Base-by-base conservation (phyloP, 129 eudicot genomes). In the Pseudognaphalium luteoalbum region DNA sequence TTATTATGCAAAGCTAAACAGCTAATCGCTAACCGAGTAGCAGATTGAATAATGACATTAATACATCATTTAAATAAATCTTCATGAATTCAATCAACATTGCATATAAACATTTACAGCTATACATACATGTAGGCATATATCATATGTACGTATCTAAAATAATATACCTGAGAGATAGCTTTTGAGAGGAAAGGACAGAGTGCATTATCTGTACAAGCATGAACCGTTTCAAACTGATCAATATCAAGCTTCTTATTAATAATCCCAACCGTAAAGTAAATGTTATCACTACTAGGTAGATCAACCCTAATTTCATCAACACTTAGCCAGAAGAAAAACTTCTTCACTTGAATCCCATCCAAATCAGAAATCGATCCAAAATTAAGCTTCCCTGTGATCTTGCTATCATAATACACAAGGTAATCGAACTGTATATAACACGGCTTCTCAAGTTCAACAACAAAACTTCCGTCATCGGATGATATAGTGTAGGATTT, bases 261-360 rank as follows among this genome's bases (percentile, higher is more conserved):
- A 17, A 94, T 81, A 59, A 91, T 14, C 75, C 98, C 98, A 66
- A 94, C 93, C 73, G 83, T 86, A 66, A 94, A 94, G 70, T 94
- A 91, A 42, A 94, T 89, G 51, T 70, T 84, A 68, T 89, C 85
- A 15, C 91, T 82, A 9, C 86, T 91, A 0, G 98, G 98, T 87
- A 94, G 78, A 79, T 94, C 98, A 76, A 94, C 98, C 67, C 64
- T 91, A 67, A 94, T 94, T 78, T 89, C 93, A 75, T 91, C 93
- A 42, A 94, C 97, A 60, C 83, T 76, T 59, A 94, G 76, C 98
- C 98, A 94, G 57, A 94, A 69, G 15, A 83, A 79, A 67, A 91
- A 75, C 65, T 77, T 76, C 69, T 89, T 70, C 20, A 94, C 97
- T 76, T 94, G 83, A 67, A 94, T 91, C 21, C 98, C 98, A 39